Evolutionary conservation across 2,329 filamentous ascomycete genomes (phyloP), one percentile per base, ranked within the genome.

Genomic region (Ceratocystis cacaofunesta): DNA sequence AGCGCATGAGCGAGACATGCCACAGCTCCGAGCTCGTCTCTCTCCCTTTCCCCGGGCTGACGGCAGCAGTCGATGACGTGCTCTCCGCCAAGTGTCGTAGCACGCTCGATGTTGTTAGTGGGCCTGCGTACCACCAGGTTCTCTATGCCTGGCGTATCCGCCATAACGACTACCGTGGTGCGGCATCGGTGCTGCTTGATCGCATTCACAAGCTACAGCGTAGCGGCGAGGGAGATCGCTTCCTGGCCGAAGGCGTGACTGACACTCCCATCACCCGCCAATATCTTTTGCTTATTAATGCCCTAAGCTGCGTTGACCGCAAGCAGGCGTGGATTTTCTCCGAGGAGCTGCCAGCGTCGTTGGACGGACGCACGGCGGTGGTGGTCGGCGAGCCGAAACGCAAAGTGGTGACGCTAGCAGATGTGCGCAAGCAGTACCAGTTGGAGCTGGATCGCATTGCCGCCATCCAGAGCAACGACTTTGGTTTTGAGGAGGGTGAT

Each of bases 271-370:
- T 89, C 41, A 85, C 87, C 60, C 84, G 88, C 70, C 87, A 90
- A 71, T 94, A 95, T 71, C 78, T 97, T n/a, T 81, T 91, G 68
- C 82, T 99, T 57, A 95, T 99, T 77, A 99, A 99, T 73, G 87
- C 90, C 0, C 79, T 99, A 68, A 90, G 88, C 69, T 96, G 90
- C 69, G 90, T 96, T 50, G 85, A 89, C 61, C 79, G 85, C 66
- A 84, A 82, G 70, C 85, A 89, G 68, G 88, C 96, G 71, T 99
- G 95, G 83, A 84, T 95, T 73, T 85, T 83, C 61, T 74, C 78
- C n/a, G 77, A 82, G 69, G 75, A 79, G 74, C n/a, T 57, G 32
- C 63, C 60, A 25, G 64, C 60, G 44, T 62, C 55, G 12, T 25
- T 64, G 30, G 65, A 67, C 43, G 65, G 65, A 10, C 62, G 63